Evolutionary conservation across 2,329 filamentous ascomycete genomes (phyloP).

Genomic region (Xylaria sp.): DNA sequence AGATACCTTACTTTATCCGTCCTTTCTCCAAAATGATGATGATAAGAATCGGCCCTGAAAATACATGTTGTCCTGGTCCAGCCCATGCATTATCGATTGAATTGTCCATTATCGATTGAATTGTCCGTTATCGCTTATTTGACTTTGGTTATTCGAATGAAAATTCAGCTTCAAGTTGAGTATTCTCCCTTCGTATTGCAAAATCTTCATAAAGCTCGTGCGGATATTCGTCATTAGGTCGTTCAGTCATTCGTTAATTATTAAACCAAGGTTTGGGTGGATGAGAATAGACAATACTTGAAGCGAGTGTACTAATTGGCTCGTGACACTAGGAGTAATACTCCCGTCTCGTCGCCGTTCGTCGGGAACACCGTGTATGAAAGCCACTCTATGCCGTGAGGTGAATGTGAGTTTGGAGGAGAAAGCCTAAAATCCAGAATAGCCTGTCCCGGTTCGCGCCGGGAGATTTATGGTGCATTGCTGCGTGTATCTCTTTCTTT

Average conservation of each 20-base stretch:
- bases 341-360: slow-evolving; percentile 45
- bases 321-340: slow-evolving; percentile 11
- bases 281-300: slow-evolving; percentile 50
- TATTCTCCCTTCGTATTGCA: slow-evolving; percentile 52
- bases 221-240: slow-evolving; percentile 50
- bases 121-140: slow-evolving; percentile 45
- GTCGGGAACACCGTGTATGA: slow-evolving; percentile 55
- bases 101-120: slow-evolving; percentile 45
- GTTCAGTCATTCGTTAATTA: slow-evolving; percentile 58
- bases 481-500: slow-evolving; percentile 71
- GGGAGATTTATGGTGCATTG: slow-evolving; percentile 66
- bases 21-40: slow-evolving; percentile 43
- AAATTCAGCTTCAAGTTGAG: slow-evolving; percentile 51
- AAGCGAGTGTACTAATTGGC: slow-evolving; percentile 53
- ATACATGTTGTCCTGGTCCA: slow-evolving; percentile 42
- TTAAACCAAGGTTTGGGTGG: slow-evolving; percentile 53
- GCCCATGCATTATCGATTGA: slow-evolving; percentile 45
- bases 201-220: slow-evolving; percentile 57
- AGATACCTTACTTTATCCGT: slow-evolving; percentile 40
- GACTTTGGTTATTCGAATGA: slow-evolving; percentile 45
- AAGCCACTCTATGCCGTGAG: slow-evolving; percentile 57
- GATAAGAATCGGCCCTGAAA: slow-evolving; percentile 45
- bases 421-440: slow-evolving; percentile 56
- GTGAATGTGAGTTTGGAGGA: slow-evolving; percentile 49
- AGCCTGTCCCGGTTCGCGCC: slow-evolving; percentile 61